Percentiles rank a stretch among this genome's conserved stretches.
Evolutionary conservation across 352 stramenopile species (phyloP).

Genomic region (Globisporangium ultimum): DNA sequence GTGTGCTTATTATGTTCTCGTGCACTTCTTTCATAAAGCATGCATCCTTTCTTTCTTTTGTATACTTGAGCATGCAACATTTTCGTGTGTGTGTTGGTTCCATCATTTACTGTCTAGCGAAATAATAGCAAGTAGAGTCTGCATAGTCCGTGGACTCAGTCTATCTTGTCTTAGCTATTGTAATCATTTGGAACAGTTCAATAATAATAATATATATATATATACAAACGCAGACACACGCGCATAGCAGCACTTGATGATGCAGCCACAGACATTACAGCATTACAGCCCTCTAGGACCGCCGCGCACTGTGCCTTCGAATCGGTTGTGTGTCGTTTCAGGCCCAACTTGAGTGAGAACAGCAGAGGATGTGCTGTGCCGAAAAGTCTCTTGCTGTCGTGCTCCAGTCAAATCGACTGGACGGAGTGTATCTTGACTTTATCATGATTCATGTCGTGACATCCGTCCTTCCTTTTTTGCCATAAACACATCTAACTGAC

Average conservation of each 20-base stretch:
- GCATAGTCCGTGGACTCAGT: slow-evolving; percentile 32
- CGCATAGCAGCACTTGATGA: slow-evolving; percentile 16
- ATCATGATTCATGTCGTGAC: too few species aligned
- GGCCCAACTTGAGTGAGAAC: too few species aligned
- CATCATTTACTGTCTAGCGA: slow-evolving; percentile 88
- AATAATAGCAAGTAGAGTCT: slow-evolving; percentile 72
- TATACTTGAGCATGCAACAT: neutral
- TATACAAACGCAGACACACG: slow-evolving; percentile 1
- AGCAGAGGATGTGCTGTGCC: too few species aligned
- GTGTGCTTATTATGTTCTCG: neutral
- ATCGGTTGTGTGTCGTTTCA: too few species aligned
- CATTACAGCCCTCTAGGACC: too few species aligned
- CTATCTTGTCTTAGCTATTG: slow-evolving; percentile 49
- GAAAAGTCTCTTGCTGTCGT: too few species aligned
- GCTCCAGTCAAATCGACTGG: too few species aligned
- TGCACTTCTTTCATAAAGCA: neutral
- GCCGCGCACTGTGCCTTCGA: too few species aligned
- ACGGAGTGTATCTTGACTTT: too few species aligned
- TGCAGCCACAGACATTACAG: neutral
- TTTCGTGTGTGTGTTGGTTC: slow-evolving; percentile 20
- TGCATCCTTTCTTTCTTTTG: neutral
- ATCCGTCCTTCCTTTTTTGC: too few species aligned
- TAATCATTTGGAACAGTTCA: slow-evolving; percentile 57
- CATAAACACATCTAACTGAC: too few species aligned
- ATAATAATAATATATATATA: neutral